A percentile compares a stretch with the other conserved stretches of the same genome.
Conservation (phyloP, 2,329 filamentous ascomycete genomes). For the Chrysoporthe austroafricana region DNA sequence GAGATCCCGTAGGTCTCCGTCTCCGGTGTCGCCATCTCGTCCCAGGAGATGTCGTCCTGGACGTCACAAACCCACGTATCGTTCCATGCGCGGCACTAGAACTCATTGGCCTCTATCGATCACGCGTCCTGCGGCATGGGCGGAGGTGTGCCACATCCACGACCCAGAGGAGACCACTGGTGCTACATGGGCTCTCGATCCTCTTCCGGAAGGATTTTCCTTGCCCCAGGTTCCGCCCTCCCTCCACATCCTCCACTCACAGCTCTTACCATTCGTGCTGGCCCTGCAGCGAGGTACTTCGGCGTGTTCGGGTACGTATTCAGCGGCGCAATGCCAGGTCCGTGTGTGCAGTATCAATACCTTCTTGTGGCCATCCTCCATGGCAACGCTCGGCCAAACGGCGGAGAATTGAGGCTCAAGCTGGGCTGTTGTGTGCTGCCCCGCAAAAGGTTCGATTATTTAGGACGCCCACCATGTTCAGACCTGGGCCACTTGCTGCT, state of each 20-base stretch:
- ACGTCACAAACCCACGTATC: not conserved
- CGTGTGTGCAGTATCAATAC: not conserved
- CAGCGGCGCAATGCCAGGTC: too few relatives aligned
- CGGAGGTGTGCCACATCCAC: not conserved
- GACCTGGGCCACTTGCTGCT: not conserved
- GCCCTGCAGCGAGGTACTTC: too few relatives aligned
- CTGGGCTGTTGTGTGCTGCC: not conserved
- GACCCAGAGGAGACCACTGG: not conserved
- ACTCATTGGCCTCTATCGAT: not conserved
- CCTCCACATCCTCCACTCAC: not conserved
- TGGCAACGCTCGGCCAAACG: not conserved
- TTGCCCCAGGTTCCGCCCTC: not conserved
- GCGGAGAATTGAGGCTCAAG: constrained; percentile 10
- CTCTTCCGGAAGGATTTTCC: not conserved
- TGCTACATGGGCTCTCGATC: constrained; percentile 1
- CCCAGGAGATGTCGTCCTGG: not conserved
- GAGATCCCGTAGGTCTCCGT: not conserved
- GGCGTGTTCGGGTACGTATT: too few relatives aligned
- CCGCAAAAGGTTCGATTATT: not conserved
- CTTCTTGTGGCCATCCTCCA: not conserved
- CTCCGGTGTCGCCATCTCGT: not conserved
- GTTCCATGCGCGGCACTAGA: not conserved
- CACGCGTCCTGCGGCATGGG: not conserved
- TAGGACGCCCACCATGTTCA: not conserved
- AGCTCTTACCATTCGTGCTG: not conserved